phyloP scores from a whole-genome alignment of 441 rosid species.

The Adansonia gregorii region DNA sequence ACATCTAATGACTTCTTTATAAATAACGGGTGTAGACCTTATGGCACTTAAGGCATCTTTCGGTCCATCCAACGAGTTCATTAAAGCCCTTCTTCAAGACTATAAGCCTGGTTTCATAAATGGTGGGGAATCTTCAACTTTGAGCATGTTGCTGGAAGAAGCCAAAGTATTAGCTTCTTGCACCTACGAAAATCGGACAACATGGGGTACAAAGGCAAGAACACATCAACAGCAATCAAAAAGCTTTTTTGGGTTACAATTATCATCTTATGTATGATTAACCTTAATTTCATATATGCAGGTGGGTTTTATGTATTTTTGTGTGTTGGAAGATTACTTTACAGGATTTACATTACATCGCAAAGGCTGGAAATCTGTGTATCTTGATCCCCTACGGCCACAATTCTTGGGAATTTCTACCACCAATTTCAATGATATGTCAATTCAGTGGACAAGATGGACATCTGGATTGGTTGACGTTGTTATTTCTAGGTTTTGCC shows the following conservation, averaged over 20 bases:
- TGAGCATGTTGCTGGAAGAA: constrained; percentile 14
- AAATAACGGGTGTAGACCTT: constrained; percentile 19
- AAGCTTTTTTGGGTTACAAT: not conserved
- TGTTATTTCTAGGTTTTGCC: constrained; percentile 41
- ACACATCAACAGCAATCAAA: not conserved
- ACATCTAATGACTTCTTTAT: too few species aligned
- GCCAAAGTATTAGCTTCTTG: constrained; percentile 37
- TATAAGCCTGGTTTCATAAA: not conserved
- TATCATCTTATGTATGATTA: not conserved
- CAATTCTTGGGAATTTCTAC: constrained; percentile 41
- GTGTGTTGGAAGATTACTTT: constrained; percentile 50
- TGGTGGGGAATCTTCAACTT: not conserved
- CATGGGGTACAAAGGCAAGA: constrained; percentile 55
- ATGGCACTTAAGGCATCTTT: constrained; percentile 25
- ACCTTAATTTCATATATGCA: not conserved
- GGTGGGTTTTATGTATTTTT: constrained; percentile 38
- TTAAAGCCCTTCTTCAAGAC: constrained; percentile 22
- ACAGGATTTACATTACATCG: constrained; percentile 47
- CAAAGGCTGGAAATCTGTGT: constrained; percentile 47
- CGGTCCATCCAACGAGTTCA: constrained; percentile 39
- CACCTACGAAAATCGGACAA: constrained; percentile 37
- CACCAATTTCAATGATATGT: constrained; percentile 33
- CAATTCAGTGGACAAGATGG: constrained; percentile 46
- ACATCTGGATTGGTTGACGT: constrained; percentile 33
- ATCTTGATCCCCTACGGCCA: constrained; percentile 37